Conservation (phyloP, 495 filamentous ascomycete genomes). For the Penicillium coffeae region DNA sequence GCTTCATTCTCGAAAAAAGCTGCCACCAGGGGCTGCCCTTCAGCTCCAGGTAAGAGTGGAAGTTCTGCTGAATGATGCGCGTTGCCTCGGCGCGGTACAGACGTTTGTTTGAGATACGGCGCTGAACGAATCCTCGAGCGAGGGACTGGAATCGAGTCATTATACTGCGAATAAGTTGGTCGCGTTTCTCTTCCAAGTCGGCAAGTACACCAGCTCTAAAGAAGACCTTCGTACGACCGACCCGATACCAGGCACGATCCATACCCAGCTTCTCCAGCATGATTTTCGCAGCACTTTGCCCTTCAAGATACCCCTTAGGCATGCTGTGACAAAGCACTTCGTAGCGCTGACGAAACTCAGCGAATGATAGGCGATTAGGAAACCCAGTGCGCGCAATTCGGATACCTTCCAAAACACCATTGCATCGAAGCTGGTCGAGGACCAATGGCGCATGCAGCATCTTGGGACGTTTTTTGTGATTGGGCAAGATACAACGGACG, state of each 20-base stretch:
- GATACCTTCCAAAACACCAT: slow-evolving; percentile 98
- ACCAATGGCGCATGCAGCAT: slow-evolving; percentile 85
- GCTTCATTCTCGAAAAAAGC: slow-evolving; percentile 92
- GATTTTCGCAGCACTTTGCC: slow-evolving; percentile 74
- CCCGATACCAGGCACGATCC: slow-evolving; percentile 81
- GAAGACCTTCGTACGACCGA: slow-evolving; percentile 96
- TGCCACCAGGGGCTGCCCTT: slow-evolving; percentile 96
- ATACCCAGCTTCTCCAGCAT: slow-evolving; percentile 89
- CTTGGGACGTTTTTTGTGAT: slow-evolving; percentile 97
- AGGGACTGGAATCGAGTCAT: slow-evolving; percentile 92
- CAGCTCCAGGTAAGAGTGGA: slow-evolving; percentile 82
- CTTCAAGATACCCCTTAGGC: slow-evolving; percentile 87
- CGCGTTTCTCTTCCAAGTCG: slow-evolving; percentile 92
- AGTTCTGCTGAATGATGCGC: slow-evolving; percentile 89
- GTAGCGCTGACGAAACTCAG: slow-evolving; percentile 93
- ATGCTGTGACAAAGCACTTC: slow-evolving; percentile 91
- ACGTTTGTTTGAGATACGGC: slow-evolving; percentile 83
- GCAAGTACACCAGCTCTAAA: slow-evolving; percentile 95
- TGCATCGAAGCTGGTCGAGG: slow-evolving; percentile 92
- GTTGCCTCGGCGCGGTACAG: slow-evolving; percentile 93
- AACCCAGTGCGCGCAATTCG: slow-evolving; percentile 98
- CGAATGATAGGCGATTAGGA: slow-evolving; percentile 86
- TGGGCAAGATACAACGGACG: slow-evolving; percentile 95
- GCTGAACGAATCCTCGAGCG: slow-evolving; percentile 82
- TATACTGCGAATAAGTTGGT: slow-evolving; percentile 86